A percentile compares a stretch with the other conserved stretches of the same genome.
phyloP scores from a whole-genome alignment of 2,329 filamentous ascomycete genomes.

The Neonectria ditissima region DNA sequence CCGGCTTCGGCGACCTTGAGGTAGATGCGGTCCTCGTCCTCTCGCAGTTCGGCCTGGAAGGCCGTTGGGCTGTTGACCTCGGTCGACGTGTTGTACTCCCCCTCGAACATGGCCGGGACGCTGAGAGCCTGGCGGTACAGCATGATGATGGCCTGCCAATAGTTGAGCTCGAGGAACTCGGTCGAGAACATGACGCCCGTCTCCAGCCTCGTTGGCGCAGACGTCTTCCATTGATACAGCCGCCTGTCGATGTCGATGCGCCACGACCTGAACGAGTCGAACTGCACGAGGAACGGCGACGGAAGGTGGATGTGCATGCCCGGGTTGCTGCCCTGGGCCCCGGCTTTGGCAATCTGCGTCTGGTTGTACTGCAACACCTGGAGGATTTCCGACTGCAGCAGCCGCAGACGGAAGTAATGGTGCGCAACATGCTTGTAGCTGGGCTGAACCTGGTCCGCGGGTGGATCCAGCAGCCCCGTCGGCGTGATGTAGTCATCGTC shows the following conservation, averaged over 20 bases:
- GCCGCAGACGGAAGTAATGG: conserved; percentile 89
- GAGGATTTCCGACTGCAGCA: conserved; percentile 93
- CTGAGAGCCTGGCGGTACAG: conserved; percentile 91
- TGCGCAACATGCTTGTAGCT: conserved; percentile 93
- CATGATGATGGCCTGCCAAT: conserved; percentile 98
- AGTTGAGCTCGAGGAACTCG: conserved; percentile 93
- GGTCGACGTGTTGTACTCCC: conserved; percentile 76
- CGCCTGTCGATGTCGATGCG: conserved; percentile 86
- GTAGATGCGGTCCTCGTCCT: conserved; percentile 92
- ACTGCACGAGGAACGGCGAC: conserved; percentile 86
- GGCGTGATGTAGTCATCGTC: conserved; percentile 91
- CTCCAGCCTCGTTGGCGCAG: conserved; percentile 79
- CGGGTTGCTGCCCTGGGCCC: conserved; percentile 74
- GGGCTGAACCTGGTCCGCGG: conserved; percentile 68
- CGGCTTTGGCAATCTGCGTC: conserved; percentile 79
- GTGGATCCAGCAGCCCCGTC: conserved; percentile 75
- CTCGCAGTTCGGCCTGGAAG: conserved; percentile 73
- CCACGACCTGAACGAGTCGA: conserved; percentile 90
- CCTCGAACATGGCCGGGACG: conserved; percentile 85
- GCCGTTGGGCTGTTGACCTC: conserved; percentile 73
- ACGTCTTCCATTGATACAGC: conserved; percentile 87
- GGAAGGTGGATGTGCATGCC: conserved; percentile 83
- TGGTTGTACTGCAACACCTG: conserved; percentile 95
- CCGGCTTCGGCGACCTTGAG: conserved; percentile 95
- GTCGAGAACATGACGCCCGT: conserved; percentile 91